Evolutionary conservation across 1,284 basidiomycete species (phyloP).

Genomic region (Pseudozyma flocculosa): DNA sequence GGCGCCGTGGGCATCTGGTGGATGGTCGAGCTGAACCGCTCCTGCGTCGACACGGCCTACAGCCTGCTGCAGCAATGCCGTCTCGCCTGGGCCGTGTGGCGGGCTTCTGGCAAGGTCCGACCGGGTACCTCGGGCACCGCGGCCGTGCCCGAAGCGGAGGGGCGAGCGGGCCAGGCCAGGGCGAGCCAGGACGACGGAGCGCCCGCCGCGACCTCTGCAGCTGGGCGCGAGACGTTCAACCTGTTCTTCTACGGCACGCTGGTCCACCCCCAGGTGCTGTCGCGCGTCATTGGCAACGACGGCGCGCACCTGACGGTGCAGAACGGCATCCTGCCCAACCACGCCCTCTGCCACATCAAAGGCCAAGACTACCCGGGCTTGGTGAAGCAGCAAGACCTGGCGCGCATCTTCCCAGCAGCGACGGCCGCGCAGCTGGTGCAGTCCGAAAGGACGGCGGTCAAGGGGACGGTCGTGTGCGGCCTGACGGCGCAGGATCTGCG

Average conservation of each 20-base stretch:
- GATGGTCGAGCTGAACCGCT: conserved; percentile 18
- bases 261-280: conserved; percentile 38
- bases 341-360: conserved; percentile 25
- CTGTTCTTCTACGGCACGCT: conserved; percentile 48
- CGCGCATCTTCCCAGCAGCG: neutral
- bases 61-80: conserved; percentile 13
- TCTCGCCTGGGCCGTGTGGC: conserved; percentile 12
- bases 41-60: conserved; percentile 15
- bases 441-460: conserved; percentile 8
- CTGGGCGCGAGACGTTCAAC: neutral
- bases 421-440: neutral
- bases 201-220: too few relatives aligned
- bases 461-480: conserved; percentile 32
- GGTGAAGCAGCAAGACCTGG: neutral
- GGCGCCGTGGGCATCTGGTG: conserved; percentile 18
- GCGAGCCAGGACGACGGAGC: too few relatives aligned
- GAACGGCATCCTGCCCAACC: conserved; percentile 21
- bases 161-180: too few relatives aligned
- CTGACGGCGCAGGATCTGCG: conserved; percentile 22
- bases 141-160: too few relatives aligned
- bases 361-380: conserved; percentile 38
- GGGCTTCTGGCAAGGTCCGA: too few relatives aligned
- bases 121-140: too few relatives aligned
- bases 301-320: conserved; percentile 22
- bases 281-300: conserved; percentile 27